Evolutionary conservation across 2,329 filamentous ascomycete genomes (phyloP), one percentile per base, ranked within the genome.

Genomic region (Sporothrix variecibatus): DNA sequence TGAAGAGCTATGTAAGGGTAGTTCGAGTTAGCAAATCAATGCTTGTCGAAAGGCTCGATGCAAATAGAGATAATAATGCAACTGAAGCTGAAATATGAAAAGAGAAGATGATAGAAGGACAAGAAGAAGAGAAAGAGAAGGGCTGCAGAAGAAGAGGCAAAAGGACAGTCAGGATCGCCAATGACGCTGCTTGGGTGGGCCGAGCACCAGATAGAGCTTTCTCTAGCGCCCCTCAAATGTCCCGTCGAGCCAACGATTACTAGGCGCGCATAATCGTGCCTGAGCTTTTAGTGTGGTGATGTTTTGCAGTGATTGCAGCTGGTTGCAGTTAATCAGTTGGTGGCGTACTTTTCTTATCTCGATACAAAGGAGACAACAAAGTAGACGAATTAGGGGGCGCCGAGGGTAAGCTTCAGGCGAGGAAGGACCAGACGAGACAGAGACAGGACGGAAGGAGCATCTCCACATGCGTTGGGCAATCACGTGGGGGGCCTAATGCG

Each of bases 101-200:
- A 1, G 40, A 23, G n/a, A 31, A 51, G 34, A 28, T 23, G 38
- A 43, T 0, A n/a, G 11, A 26, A n/a, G 6, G 4, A 34, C 28
- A 43, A 12, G 5, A 34, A 23, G 11, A 46, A 17, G 38, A 72
- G 26, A 15, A 28, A 17, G 49, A 28, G 51, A 43, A 53, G 34
- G 49, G 11, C 11, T 9, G 6, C 51, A 56, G 49, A 46, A 46
- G 8, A 51, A 2, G 43, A 49, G 65, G 43, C 40, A 26, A 68
- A 43, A 17, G 43, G 23, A 34, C 40, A 53, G 67, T 38, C 12
- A 51, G 58, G 31, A 43, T 71, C 68, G 28, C 31, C 68, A 71
- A 71, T 70, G 68, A 60, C 68, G 68, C 49, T 71, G 68, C 51
- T 70, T 53, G 49, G 17, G 67, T 70, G 67, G 49, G 67, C 67